Base-by-base conservation (phyloP, 257 asterid species). In the Fraxinus excelsior region DNA sequence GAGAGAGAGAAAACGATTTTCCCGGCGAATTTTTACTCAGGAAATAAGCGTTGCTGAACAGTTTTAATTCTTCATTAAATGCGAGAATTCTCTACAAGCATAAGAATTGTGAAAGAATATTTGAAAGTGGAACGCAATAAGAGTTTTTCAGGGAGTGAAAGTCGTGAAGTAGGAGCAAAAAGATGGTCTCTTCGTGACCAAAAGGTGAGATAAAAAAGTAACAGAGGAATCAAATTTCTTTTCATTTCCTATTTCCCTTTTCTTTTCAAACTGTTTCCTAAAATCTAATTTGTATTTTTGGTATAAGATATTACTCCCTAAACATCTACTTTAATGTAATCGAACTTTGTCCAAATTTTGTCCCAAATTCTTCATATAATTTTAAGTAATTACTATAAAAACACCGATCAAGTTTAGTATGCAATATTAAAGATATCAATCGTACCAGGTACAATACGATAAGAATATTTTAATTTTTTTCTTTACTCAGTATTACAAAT, bases 61-160 rank as follows among this genome's bases (percentile, higher is more conserved):
- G 34, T 5, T 60, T 76, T 29, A 79, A 76, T 53, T 71, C 67
- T 13, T 37, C 31, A 68, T 56, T 79, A 75, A 81, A 69, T 76
- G 84, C 82, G 82, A 73, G 88, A 51, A 81, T 40, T 74, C 69
- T 13, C 21, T 26, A 62, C 32, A 26, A 11, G 35, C 11, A 62
- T 10, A 62, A 62, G 2, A 62, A 26, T 58, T 62, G 64, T 32
- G 60, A 65, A 74, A 38, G 72, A 77, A 73, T 69, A 72, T 66
- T 21, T 68, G 78, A 65, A 81, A 77, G 40, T 11, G 42, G 42
- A 71, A 32, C 4, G 51, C 34, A 70, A 11, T 21, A 46, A 60
- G 68, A 62, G 12, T 62, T 62, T 62, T 12, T 12, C 19, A 62
- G 68, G 28, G n/a, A 62, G 28, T 25, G 12, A 62, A 62, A 26